phyloP scores from a whole-genome alignment of 495 filamentous ascomycete species.

The Talaromyces borbonicus region DNA sequence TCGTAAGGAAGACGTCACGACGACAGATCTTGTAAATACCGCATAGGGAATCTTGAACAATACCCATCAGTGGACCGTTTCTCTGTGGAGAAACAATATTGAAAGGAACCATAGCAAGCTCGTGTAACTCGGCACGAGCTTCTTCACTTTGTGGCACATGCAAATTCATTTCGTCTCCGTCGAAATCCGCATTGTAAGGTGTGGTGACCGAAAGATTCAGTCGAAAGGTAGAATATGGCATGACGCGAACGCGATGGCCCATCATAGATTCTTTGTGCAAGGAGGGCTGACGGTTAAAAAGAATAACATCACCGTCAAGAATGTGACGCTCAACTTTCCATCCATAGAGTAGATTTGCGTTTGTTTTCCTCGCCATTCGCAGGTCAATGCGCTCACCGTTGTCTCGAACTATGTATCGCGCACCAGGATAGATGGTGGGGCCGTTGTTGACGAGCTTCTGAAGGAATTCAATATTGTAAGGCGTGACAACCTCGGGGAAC shows the following conservation, averaged over 20 bases:
- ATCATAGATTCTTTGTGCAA: slow-evolving; percentile 99
- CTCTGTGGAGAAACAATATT: slow-evolving; percentile 98
- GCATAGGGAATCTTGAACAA: slow-evolving; percentile 94
- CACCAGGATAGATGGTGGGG: slow-evolving; percentile 88
- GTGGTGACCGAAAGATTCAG: slow-evolving; percentile 96
- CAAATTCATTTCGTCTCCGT: slow-evolving; percentile 99
- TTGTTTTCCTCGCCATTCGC: slow-evolving; percentile 77
- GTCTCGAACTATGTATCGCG: slow-evolving; percentile 86
- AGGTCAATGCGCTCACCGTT: slow-evolving; percentile 91
- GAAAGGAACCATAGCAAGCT: slow-evolving; percentile 90
- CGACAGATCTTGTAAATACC: slow-evolving; percentile 95
- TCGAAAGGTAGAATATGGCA: slow-evolving; percentile 98
- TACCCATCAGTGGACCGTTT: slow-evolving; percentile 97
- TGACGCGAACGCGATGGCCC: slow-evolving; percentile 93
- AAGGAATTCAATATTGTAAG: slow-evolving; percentile 92
- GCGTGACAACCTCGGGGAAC: slow-evolving; percentile 94
- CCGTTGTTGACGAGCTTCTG: slow-evolving; percentile 84
- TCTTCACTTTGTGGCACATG: slow-evolving; percentile 98
- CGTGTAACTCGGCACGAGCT: slow-evolving; percentile 81
- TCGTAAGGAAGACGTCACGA: slow-evolving; percentile 80
- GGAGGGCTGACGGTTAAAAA: slow-evolving; percentile 98
- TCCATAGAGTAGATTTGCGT: slow-evolving; percentile 76
- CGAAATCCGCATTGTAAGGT: slow-evolving; percentile 99
- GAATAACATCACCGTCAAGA: slow-evolving; percentile 90
- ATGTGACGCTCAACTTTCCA: slow-evolving; percentile 98